Conservation (phyloP, 2,329 filamentous ascomycete genomes). For the Alternaria metachromatica region DNA sequence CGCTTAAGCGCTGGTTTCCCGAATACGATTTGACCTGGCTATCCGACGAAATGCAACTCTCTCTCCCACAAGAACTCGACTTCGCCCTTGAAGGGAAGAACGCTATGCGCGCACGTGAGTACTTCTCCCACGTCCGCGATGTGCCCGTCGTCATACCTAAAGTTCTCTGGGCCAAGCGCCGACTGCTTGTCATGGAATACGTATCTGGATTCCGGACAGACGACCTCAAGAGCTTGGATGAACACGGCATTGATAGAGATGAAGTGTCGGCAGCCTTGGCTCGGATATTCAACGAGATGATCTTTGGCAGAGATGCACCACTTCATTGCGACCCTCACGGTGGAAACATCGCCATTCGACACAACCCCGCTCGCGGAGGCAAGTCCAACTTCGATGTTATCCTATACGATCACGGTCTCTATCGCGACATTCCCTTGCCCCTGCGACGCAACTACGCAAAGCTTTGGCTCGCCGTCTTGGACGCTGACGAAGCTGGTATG, state of each 20-base stretch:
- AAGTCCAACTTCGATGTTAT: slow-evolving; percentile 89
- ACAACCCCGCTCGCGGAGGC: slow-evolving; percentile 67
- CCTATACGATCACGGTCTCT: slow-evolving; percentile 95
- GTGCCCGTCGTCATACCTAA: slow-evolving; percentile 88
- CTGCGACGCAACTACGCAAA: slow-evolving; percentile 90
- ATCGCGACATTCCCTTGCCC: slow-evolving; percentile 83
- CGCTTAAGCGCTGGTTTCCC: slow-evolving; percentile 90
- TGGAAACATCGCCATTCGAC: slow-evolving; percentile 90
- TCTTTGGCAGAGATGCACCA: slow-evolving; percentile 87
- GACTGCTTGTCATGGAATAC: slow-evolving; percentile 95
- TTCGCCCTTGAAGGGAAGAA: slow-evolving; percentile 87
- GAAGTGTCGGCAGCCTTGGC: slow-evolving; percentile 92
- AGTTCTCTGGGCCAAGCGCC: slow-evolving; percentile 85
- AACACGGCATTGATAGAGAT: slow-evolving; percentile 87
- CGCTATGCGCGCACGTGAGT: slow-evolving; percentile 76
- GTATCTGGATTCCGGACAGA: slow-evolving; percentile 86
- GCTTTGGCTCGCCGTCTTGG: slow-evolving; percentile 95
- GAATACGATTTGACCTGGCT: slow-evolving; percentile 98
- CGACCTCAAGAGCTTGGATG: slow-evolving; percentile 85
- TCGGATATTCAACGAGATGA: slow-evolving; percentile 99
- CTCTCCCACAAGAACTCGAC: slow-evolving; percentile 88
- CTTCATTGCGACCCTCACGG: slow-evolving; percentile 97
- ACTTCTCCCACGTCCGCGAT: slow-evolving; percentile 77
- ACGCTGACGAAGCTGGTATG: slow-evolving; percentile 86
- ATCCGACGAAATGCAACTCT: slow-evolving; percentile 88